Conservation (phyloP, 106 monocot species). For the Amphibolis antarctica region DNA sequence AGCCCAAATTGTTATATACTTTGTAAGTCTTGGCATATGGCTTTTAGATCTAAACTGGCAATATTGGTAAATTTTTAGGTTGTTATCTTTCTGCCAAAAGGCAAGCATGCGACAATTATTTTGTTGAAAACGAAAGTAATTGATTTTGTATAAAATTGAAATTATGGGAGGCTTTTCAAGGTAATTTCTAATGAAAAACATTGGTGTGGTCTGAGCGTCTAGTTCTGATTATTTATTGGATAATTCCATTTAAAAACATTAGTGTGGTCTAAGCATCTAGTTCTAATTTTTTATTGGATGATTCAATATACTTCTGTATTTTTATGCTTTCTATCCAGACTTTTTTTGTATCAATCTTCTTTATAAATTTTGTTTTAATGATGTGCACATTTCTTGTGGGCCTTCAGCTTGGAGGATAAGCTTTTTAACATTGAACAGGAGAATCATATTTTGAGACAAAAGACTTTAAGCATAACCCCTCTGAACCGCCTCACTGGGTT, state of each 20-base stretch:
- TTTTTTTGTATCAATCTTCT: neutral
- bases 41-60: too few relatives aligned
- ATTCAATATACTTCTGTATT: neutral
- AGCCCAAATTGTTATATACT: too few relatives aligned
- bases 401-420: conserved; percentile 66
- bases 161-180: too few relatives aligned
- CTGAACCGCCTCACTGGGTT: conserved; percentile 27
- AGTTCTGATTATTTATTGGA: neutral
- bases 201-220: neutral
- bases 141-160: too few relatives aligned
- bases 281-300: neutral
- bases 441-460: conserved; percentile 76
- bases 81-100: too few relatives aligned
- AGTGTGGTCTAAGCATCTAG: neutral
- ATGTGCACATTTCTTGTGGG: neutral
- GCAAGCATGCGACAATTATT: too few relatives aligned
- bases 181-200: too few relatives aligned
- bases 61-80: too few relatives aligned
- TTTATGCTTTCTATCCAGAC: neutral
- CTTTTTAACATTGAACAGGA: conserved; percentile 62
- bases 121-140: too few relatives aligned
- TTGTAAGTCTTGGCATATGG: too few relatives aligned
- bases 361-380: neutral
- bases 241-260: neutral
- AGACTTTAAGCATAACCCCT: conserved; percentile 44